Conservation (phyloP, 192 early-diverging fungal species). For the Mortierella antarctica region DNA sequence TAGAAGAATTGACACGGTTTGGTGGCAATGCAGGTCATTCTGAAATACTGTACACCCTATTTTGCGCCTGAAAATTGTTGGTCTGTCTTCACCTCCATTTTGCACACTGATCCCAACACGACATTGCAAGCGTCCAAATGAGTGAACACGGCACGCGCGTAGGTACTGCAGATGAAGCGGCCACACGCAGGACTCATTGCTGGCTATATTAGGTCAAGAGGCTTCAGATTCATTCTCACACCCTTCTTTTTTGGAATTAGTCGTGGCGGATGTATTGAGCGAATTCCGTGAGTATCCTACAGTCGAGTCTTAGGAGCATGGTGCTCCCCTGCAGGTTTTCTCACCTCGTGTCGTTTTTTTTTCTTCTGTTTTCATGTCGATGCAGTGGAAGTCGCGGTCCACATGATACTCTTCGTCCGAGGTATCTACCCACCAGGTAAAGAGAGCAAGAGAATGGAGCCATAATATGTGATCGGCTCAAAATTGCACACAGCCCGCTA, state of each 20-base stretch:
- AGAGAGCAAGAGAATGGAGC: neutral
- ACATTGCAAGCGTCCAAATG: neutral
- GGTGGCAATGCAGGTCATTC: too few relatives aligned
- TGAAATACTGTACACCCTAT: too few relatives aligned
- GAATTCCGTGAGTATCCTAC: conserved; percentile 28
- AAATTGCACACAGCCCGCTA: too few relatives aligned
- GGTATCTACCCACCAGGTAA: conserved; percentile 52
- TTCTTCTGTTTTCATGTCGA: neutral
- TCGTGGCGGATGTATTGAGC: conserved; percentile 26
- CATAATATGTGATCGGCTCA: too few relatives aligned
- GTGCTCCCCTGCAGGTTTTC: neutral
- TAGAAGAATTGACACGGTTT: too few relatives aligned
- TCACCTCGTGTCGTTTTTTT: neutral
- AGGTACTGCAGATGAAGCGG: neutral
- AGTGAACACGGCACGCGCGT: conserved; percentile 6
- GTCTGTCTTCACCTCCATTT: too few relatives aligned
- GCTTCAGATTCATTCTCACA: neutral
- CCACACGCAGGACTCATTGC: neutral
- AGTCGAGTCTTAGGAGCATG: neutral
- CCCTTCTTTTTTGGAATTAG: conserved; percentile 1
- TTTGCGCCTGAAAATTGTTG: too few relatives aligned
- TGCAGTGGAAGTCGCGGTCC: conserved; percentile 44
- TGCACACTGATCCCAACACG: too few relatives aligned
- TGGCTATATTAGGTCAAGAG: neutral
- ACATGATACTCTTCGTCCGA: conserved; percentile 41